phyloP scores from a whole-genome alignment of 2,329 filamentous ascomycete species.

The Pyricularia sp. region DNA sequence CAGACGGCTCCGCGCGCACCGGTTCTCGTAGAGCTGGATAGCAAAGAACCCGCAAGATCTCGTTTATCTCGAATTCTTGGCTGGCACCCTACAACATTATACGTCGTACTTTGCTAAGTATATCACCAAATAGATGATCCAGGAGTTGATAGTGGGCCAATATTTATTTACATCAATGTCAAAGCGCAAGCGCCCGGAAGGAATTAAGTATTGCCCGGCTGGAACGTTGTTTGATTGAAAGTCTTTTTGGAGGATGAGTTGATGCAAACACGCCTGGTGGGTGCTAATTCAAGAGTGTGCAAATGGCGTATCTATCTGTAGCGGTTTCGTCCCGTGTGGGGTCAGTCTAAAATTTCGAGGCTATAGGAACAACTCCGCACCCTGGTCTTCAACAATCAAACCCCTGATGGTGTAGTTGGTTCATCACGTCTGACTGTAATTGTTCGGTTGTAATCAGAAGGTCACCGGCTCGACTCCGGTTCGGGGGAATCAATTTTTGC shows the following conservation, averaged over 20 bases:
- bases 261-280: too few species aligned
- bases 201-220: too few species aligned
- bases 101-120: background rate
- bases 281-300: too few species aligned
- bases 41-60: background rate
- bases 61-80: background rate
- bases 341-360: background rate
- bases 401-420: background rate
- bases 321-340: background rate
- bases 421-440: background rate
- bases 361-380: background rate
- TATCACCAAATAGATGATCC: too few species aligned
- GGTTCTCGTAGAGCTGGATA: background rate
- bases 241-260: too few species aligned
- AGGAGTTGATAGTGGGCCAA: too few species aligned
- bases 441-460: background rate
- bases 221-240: too few species aligned
- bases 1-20: background rate
- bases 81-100: background rate
- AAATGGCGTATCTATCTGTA: background rate
- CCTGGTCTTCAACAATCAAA: background rate
- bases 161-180: too few species aligned
- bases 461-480: background rate
- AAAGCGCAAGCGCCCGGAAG: too few species aligned
- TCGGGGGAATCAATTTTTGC: background rate